Evolutionary conservation across 1,139 yeast genomes (phyloP), one percentile per base, ranked within the genome.

Genomic region (Suhomyces anneliseae): DNA sequence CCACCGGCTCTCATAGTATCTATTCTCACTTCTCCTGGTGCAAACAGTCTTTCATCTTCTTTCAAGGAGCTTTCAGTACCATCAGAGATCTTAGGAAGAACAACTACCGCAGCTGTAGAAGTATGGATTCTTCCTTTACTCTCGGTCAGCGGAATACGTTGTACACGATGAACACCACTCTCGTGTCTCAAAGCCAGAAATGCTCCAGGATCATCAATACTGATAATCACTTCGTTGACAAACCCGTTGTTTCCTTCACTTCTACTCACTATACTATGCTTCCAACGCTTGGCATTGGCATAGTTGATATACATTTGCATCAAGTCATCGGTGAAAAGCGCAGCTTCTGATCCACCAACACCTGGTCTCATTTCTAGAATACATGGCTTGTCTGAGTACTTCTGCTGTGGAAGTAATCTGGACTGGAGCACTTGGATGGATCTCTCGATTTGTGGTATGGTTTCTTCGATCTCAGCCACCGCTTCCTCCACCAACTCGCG

Each of bases 1-100:
- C 99, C 99, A 45, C 97, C 84, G 0, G 99, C 90, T 58, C 99
- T 76, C 97, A 92, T 95, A 11, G 95, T 90, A 65, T 95, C 99
- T 6, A 93, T 82, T 51, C 97, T 77, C 12, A 93, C 85, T 59
- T 93, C 99, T 3, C 89, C 96, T 0, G 95, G 90, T 14, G 82
- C 84, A 66, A 93, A 90, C 50, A 81, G 81, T 40, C 93, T 70
- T 58, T 87, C 95, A 51, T 85, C 88, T n/a, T 66, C 70, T 29
- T 62, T 64, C 14, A 85, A 78, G 34, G 84, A 82, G 12, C 69
- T 69, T 49, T 79, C 83, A 34, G 78, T 85, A 7, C 85, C 83
- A 11, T 69, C 78, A 3, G 79, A 69, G 61, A 90, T 72, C 58
- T 90, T 90, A 0, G 99, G 99, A 27, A 95, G 71, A 1, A 93